Evolutionary conservation across 176 grass and related monocot species (phyloP).

Genomic region (Cenchrus purpureus): DNA sequence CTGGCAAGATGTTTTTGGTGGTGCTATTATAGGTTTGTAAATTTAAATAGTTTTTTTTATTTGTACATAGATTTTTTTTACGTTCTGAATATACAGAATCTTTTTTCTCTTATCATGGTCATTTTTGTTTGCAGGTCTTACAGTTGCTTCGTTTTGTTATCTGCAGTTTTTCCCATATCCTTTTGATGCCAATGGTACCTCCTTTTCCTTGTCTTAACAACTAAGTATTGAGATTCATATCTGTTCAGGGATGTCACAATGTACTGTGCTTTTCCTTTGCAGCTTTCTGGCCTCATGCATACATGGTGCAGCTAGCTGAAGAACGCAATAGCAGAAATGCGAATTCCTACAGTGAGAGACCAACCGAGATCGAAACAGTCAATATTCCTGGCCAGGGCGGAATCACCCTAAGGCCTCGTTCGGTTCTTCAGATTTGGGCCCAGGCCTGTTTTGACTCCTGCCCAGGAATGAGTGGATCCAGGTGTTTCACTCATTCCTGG

Average conservation of each 20-base stretch:
- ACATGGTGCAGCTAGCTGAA: constrained; percentile 55
- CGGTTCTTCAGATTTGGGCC: no score
- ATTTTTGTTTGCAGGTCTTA: constrained; percentile 59
- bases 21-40: constrained; percentile 62
- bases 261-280: not conserved
- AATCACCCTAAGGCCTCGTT: no score
- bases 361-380: constrained; percentile 51
- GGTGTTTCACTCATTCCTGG: no score
- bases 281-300: constrained; percentile 84
- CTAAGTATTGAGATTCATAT: not conserved
- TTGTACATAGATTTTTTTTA: not conserved
- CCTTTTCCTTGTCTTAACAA: not conserved
- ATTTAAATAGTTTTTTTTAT: constrained; percentile 1
- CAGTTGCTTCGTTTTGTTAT: constrained; percentile 80
- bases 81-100: not conserved
- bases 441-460: no score
- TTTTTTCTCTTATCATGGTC: not conserved
- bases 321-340: constrained; percentile 43
- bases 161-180: constrained; percentile 86
- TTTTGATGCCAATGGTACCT: constrained; percentile 67
- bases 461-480: no score
- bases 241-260: not conserved
- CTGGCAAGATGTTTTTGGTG: constrained; percentile 86
- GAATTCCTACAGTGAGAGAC: constrained; percentile 48
- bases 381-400: constrained; percentile 44